These are phyloP conservation scores for Tilletia horrida DNA, from an alignment of 1,284 basidiomycete species.

Conservation along the genomic window DNA sequence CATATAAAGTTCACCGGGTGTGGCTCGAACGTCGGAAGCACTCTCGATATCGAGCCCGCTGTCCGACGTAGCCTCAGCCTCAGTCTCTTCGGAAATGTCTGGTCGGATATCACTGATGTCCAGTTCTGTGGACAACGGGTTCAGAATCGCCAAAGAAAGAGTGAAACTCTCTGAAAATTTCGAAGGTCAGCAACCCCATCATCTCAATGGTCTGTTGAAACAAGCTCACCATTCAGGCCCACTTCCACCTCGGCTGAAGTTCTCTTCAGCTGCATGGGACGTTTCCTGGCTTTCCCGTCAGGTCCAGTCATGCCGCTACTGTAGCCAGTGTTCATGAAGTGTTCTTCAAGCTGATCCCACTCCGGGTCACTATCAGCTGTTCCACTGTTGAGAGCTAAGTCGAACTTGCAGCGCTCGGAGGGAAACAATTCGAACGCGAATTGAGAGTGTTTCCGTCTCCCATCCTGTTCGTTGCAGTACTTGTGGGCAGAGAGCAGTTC, in stretches of 20 bases:
- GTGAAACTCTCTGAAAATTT: constrained; percentile 46
- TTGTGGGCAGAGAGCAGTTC: constrained; percentile 59
- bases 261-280: constrained; percentile 22
- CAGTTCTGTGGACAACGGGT: constrained; percentile 56
- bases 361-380: constrained; percentile 20
- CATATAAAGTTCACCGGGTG: too few species aligned
- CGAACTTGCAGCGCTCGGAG: constrained; percentile 23
- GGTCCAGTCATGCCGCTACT: constrained; percentile 21
- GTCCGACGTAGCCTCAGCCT: too few species aligned
- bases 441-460: neutral
- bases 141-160: constrained; percentile 56
- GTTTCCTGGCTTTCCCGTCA: constrained; percentile 21
- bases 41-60: too few species aligned
- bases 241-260: constrained; percentile 39
- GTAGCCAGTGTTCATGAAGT: constrained; percentile 24
- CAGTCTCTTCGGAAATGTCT: constrained; percentile 31
- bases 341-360: constrained; percentile 28
- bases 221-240: constrained; percentile 31
- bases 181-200: neutral
- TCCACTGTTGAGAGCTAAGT: constrained; percentile 22
- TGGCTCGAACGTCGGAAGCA: too few species aligned
- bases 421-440: constrained; percentile 9
- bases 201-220: constrained; percentile 30
- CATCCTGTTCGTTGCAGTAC: constrained; percentile 30
- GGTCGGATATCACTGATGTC: constrained; percentile 43